Percentiles rank a stretch among this genome's conserved stretches.
Conservation (phyloP, 768 basidiomycete genomes). For the Hericium rajendrae region DNA sequence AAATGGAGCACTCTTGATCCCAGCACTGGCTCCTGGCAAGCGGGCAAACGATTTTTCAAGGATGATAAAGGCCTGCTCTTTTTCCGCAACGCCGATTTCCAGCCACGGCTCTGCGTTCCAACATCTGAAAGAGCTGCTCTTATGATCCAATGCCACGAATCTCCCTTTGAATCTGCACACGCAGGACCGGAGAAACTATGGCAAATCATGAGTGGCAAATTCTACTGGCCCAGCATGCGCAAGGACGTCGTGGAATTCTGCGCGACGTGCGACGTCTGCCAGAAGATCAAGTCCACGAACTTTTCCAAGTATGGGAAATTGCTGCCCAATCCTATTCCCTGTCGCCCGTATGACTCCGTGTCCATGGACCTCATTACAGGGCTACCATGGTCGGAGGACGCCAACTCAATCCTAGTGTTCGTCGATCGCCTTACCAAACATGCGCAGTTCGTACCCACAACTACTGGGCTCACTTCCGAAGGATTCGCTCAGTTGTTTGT, state of each 20-base stretch:
- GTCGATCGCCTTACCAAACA: slow-evolving; percentile 21
- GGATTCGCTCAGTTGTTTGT: slow-evolving; percentile 7
- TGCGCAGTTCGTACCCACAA: slow-evolving; percentile 20
- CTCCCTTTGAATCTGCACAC: neutral
- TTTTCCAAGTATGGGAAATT: no score
- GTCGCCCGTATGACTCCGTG: no score
- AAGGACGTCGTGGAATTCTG: no score
- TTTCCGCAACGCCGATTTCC: slow-evolving; percentile 13
- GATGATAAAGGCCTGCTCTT: slow-evolving; percentile 9
- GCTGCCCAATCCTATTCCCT: no score
- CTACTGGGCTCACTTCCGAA: slow-evolving; percentile 1
- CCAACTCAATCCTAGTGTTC: slow-evolving; percentile 1
- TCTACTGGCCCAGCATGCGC: neutral
- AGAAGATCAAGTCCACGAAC: no score
- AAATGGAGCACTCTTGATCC: neutral
- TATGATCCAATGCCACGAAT: slow-evolving; percentile 6
- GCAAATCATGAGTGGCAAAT: neutral
- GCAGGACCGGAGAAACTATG: neutral
- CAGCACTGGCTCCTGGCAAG: no score
- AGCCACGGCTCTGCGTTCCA: slow-evolving; percentile 13
- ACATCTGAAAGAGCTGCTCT: neutral
- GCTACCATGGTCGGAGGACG: no score
- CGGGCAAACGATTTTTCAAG: slow-evolving; percentile 5
- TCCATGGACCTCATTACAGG: no score
- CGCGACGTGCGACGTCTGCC: no score